Base-by-base conservation (phyloP, 1,284 basidiomycete genomes). In the Pisolithus thermaeus region DNA sequence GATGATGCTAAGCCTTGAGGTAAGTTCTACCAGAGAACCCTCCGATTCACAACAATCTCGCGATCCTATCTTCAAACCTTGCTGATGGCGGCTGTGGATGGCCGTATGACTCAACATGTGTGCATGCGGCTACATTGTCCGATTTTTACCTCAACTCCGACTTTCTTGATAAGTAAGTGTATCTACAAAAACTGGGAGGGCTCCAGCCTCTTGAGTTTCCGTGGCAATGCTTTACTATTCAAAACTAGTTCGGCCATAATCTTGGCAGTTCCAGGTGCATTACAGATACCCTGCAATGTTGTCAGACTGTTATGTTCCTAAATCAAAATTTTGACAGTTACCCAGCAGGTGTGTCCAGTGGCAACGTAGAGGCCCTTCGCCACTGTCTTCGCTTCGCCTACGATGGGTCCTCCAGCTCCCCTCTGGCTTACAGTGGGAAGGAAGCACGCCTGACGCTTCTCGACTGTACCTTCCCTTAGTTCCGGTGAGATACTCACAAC, bases 271-370 rank as follows among this genome's bases (percentile, higher is more conserved):
- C 83, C 84, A 1, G 85, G 84, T 2, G 80, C 84, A 58, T 87
- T 87, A 63, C 79, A 86, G 47, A 87, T 83, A 3, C 84, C 84
- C 84, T 85, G 52, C 14, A 9, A 18, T 1, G 37, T 9, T 11
- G n/a, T 60, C 18, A 65, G 50, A 25, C 48, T 25, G 47, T 28
- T 8, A 46, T 14, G 7, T 36, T n/a, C 16, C 43, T 37, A 23
- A 45, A 42, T 27, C 22, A 28, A 37, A 47, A 50, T 27, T 35
- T 39, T 7, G 39, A 2, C 23, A 68, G 74, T 57, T 56, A 81
- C 80, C 81, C 80, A 83, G 56, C 83, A 86, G 0, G 83, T 83
- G 63, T 88, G 85, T 11, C 85, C 85, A 3, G 81, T 79, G 1
- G 82, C 83, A 46, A 87, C 68, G 50, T 79, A 71, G 56, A 87